Evolutionary conservation across 2,329 filamentous ascomycete genomes (phyloP).

Genomic region (Pseudogymnoascus sp.): DNA sequence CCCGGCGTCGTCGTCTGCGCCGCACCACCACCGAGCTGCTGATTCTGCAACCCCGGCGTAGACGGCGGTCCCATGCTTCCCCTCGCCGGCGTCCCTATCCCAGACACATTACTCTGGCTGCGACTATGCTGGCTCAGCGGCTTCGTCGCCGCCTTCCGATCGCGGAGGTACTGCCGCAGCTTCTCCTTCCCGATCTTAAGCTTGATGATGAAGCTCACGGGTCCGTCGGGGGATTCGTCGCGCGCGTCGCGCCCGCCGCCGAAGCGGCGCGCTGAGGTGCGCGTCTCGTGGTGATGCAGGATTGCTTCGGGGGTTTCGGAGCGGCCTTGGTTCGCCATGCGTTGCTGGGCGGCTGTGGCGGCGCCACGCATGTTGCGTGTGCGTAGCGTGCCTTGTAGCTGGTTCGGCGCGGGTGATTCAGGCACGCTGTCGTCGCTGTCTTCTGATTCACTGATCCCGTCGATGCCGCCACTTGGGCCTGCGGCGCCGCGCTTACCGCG

Average conservation of each 20-base stretch:
- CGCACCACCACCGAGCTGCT: slow-evolving; percentile 16
- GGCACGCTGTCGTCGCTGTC: slow-evolving; percentile 82
- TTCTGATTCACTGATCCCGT: slow-evolving; percentile 77
- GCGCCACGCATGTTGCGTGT: slow-evolving; percentile 85
- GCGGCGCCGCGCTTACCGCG: slow-evolving; percentile 45
- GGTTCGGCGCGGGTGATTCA: slow-evolving; percentile 74
- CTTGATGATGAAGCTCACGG: slow-evolving; percentile 58
- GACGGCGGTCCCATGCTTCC: slow-evolving; percentile 47
- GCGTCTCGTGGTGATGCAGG: slow-evolving; percentile 62
- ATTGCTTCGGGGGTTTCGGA: slow-evolving; percentile 83
- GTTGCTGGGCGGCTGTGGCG: slow-evolving; percentile 74
- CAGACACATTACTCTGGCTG: slow-evolving; percentile 35
- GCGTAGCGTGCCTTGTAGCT: slow-evolving; percentile 68
- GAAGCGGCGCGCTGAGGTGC: slow-evolving; percentile 51
- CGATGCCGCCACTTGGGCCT: slow-evolving; percentile 49
- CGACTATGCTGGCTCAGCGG: slow-evolving; percentile 35
- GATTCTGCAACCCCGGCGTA: slow-evolving; percentile 28
- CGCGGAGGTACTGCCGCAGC: slow-evolving; percentile 56
- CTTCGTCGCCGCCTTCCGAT: slow-evolving; percentile 37
- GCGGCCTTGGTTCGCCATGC: slow-evolving; percentile 72
- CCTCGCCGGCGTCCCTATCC: slow-evolving; percentile 40
- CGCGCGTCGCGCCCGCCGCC: slow-evolving; percentile 49
- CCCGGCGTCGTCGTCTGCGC: slow-evolving; percentile 22
- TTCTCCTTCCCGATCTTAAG: slow-evolving; percentile 66
- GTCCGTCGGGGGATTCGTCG: slow-evolving; percentile 71